A percentile compares a stretch with the other conserved stretches of the same genome.
phyloP scores from a whole-genome alignment of 768 basidiomycete species.

The Sutorius australiensis region DNA sequence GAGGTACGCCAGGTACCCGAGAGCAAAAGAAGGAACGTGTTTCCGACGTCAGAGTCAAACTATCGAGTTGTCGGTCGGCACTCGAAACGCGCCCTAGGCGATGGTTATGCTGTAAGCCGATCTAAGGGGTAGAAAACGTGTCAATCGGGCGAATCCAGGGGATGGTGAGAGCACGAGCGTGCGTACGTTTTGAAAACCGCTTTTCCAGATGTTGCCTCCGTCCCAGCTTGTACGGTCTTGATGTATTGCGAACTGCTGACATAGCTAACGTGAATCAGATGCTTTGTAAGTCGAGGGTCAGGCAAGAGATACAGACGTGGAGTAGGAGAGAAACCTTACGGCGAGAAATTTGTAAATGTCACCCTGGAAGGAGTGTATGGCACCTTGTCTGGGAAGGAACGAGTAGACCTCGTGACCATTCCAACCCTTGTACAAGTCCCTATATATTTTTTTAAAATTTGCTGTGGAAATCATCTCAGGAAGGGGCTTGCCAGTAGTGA shows the following conservation, averaged over 20 bases:
- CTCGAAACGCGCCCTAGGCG: slow-evolving; percentile 30
- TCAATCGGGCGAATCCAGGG: neutral
- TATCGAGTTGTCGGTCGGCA: neutral
- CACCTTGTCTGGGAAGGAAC: slow-evolving; percentile 39
- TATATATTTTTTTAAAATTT: slow-evolving; percentile 21
- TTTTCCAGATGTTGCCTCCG: slow-evolving; percentile 57
- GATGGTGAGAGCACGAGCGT: too few species aligned
- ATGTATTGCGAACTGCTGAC: slow-evolving; percentile 54
- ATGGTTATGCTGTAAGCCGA: slow-evolving; percentile 45
- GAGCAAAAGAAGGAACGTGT: neutral
- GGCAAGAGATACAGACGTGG: neutral
- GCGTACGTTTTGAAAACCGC: slow-evolving; percentile 54
- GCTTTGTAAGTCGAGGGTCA: slow-evolving; percentile 34
- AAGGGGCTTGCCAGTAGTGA: slow-evolving; percentile 41
- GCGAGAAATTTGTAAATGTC: slow-evolving; percentile 53
- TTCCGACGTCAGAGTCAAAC: neutral
- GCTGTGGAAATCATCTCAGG: neutral
- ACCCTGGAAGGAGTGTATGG: slow-evolving; percentile 46
- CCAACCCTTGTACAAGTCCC: slow-evolving; percentile 52
- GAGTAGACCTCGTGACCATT: slow-evolving; percentile 51
- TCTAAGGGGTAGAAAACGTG: slow-evolving; percentile 23
- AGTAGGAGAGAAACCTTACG: slow-evolving; percentile 25
- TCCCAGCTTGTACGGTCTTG: slow-evolving; percentile 56
- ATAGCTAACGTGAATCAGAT: slow-evolving; percentile 44
- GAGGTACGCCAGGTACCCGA: neutral